These are phyloP conservation scores for Keithomyces neogunnii DNA, from an alignment of 2,329 filamentous ascomycete species.

Conservation along the genomic window DNA sequence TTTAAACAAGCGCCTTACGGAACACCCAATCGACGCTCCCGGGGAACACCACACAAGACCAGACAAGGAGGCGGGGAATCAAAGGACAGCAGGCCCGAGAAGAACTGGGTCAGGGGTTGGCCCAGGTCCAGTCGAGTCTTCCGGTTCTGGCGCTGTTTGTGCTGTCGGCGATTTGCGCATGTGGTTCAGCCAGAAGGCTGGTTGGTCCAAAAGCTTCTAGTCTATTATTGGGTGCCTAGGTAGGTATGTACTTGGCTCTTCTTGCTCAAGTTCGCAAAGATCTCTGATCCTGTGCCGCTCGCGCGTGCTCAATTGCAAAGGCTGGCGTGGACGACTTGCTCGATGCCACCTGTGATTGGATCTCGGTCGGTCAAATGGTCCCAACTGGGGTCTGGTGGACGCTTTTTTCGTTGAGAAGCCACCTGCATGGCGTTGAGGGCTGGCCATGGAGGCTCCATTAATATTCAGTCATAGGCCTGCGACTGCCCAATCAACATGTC, in stretches of 20 bases:
- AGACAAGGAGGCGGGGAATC: background rate
- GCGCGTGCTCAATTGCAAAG: constrained; percentile 2
- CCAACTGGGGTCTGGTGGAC: background rate
- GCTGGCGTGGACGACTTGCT: background rate
- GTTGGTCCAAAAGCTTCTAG: no score
- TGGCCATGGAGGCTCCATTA: background rate
- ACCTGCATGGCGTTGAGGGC: background rate
- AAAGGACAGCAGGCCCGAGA: background rate
- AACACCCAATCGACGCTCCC: background rate
- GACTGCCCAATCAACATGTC: no score
- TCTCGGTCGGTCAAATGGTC: background rate
- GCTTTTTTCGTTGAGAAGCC: constrained; percentile 1
- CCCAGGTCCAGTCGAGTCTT: no score
- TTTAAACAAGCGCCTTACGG: background rate
- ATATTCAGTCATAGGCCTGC: no score
- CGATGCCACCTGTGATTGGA: background rate
- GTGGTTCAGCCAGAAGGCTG: no score
- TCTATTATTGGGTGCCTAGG: no score
- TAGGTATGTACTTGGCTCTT: background rate
- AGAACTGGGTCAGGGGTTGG: no score
- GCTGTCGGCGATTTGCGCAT: no score
- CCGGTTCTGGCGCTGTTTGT: no score
- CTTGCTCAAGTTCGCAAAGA: background rate
- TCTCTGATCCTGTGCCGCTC: background rate
- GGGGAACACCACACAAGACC: background rate